Percentiles rank a stretch among this genome's conserved stretches.
These are phyloP conservation scores for Asterionellopsis glacialis DNA, from an alignment of 108 stramenopile species.

Conservation along the genomic window DNA sequence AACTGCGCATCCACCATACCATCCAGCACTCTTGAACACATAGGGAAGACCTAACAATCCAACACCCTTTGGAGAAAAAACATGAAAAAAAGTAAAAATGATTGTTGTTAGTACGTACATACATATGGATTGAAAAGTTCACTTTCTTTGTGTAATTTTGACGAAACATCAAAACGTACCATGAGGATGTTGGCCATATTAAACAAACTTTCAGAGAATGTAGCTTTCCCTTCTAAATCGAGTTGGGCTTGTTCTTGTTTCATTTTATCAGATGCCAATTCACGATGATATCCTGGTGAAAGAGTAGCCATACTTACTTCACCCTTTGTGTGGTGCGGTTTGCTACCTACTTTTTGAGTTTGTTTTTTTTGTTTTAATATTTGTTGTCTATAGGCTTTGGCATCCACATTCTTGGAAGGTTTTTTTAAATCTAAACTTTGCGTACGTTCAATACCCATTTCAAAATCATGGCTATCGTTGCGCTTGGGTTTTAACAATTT, in stretches of 20 bases:
- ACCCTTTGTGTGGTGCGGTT: too few relatives aligned
- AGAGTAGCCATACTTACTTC: background rate
- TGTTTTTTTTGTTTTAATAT: constrained; percentile 29
- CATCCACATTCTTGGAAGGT: constrained; percentile 30
- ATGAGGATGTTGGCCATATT: constrained; percentile 80
- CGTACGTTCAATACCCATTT: background rate
- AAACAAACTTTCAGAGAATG: constrained; percentile 54
- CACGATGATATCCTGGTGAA: constrained; percentile 22
- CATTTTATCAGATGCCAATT: constrained; percentile 12
- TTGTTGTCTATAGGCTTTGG: constrained; percentile 50
- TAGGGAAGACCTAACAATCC: constrained; percentile 71
- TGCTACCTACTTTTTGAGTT: background rate
- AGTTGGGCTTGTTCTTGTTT: constrained; percentile 15
- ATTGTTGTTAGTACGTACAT: too few relatives aligned
- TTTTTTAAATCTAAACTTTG: constrained; percentile 3
- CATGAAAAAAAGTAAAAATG: too few relatives aligned
- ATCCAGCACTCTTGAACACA: constrained; percentile 56
- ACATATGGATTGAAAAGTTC: too few relatives aligned
- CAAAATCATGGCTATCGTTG: background rate
- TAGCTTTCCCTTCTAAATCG: constrained; percentile 33
- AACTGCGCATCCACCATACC: constrained; percentile 51
- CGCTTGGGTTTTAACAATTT: background rate
- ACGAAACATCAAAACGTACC: constrained; percentile 15
- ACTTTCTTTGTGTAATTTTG: too few relatives aligned
- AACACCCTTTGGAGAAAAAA: too few relatives aligned